Evolutionary conservation across 495 filamentous ascomycete genomes (phyloP), one percentile per base, ranked within the genome.

Genomic region (Podospora pseudopauciseta): DNA sequence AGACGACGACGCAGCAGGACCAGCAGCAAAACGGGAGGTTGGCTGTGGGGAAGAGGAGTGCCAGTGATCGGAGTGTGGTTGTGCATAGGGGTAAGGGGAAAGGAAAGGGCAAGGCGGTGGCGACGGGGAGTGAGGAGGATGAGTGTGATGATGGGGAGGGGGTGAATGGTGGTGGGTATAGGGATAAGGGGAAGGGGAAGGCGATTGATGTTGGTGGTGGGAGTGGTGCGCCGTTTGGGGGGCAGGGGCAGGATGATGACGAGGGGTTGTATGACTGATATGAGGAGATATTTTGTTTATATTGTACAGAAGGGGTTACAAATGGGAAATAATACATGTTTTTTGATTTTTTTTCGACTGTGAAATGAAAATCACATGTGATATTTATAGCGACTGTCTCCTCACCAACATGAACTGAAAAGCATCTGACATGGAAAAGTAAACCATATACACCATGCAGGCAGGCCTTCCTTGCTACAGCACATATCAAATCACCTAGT

Each of bases 1-100:
- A 32, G 67, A 28, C 44, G 28, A 18, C 60, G 27, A 56, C 4
- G 4, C 9, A 59, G 30, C 59, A 7, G 60, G 34, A 20, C 60
- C 30, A 78, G 79, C 53, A 23, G 62, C 66, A 30, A 28, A 64
- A 23, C 20, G 66, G 55, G 63, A 44, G 3, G 11, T 55, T 70
- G 16, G 71, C 58, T 23, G 64, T 27, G 71, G 57, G n/a, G 60
- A 72, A 64, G 64, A 63, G 69, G 56, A 70, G 44, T 26, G 60
- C 68, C 53, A 66, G 70, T 56, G 68, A 66, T 65, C 67, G 68
- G 80, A 71, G 80, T 27, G 32, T 64, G 3, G 28, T 53, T 75
- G 19, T 80, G n/a, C 88, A 89, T 67, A 83, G 79, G 23, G 83
- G 80, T 16, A 86, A 81, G 68, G 74, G 77, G 11, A 88, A 87